A percentile compares a stretch with the other conserved stretches of the same genome.
Evolutionary conservation across 495 filamentous ascomycete species (phyloP).

Genomic region (Hypoxylon intermedium): DNA sequence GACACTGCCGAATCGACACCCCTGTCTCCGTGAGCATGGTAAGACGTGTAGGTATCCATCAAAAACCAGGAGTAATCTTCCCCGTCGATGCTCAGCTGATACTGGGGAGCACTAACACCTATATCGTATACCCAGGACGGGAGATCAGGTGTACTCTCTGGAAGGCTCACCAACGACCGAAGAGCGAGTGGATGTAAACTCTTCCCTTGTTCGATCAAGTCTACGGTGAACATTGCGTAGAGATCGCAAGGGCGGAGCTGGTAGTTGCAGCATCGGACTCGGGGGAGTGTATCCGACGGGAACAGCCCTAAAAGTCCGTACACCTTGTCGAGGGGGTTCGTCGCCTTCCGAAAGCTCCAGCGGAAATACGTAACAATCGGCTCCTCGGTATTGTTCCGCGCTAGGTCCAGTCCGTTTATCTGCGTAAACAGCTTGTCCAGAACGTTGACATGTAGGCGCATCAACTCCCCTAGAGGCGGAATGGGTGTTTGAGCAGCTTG

Average conservation of each 20-base stretch:
- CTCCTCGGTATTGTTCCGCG: too few species aligned
- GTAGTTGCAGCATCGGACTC: not conserved
- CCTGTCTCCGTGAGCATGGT: not conserved
- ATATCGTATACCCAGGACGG: not conserved
- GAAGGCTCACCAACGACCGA: not conserved
- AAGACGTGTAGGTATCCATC: not conserved
- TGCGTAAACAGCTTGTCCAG: not conserved
- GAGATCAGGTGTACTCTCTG: not conserved
- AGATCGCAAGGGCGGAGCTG: not conserved
- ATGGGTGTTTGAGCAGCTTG: not conserved
- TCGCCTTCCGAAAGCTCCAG: constrained; percentile 1
- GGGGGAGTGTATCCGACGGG: not conserved
- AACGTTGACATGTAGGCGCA: not conserved
- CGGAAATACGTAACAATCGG: not conserved
- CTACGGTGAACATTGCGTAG: not conserved
- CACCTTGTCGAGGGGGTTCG: constrained; percentile 6
- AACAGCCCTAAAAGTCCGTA: constrained; percentile 1
- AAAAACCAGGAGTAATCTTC: not conserved
- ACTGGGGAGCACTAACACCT: not conserved
- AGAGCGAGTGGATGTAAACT: not conserved
- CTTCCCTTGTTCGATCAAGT: not conserved
- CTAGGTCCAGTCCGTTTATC: not conserved
- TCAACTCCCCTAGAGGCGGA: too few species aligned
- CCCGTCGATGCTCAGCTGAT: not conserved
- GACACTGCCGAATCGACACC: not conserved